Conservation (phyloP, 306 rosid genomes). For the Fagus crenata region DNA sequence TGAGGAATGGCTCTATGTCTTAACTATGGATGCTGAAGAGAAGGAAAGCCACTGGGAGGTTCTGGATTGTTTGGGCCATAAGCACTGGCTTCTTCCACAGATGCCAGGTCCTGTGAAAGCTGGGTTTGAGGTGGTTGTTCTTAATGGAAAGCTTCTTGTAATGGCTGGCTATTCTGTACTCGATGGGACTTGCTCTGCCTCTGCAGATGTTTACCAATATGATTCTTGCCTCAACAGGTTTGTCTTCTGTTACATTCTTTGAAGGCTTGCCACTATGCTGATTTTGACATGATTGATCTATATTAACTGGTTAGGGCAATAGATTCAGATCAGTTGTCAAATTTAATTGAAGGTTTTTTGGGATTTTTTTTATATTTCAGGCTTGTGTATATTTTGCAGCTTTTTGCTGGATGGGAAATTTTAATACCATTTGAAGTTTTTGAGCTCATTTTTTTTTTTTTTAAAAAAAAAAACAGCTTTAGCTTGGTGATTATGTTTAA, state of each 20-base stretch:
- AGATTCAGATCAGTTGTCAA: background rate
- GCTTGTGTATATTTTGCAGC: background rate
- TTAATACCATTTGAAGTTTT: background rate
- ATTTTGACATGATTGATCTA: background rate
- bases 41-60: slow-evolving; percentile 91
- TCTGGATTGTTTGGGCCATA: slow-evolving; percentile 66
- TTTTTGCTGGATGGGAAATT: background rate
- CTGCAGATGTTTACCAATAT: slow-evolving; percentile 73
- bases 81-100: slow-evolving; percentile 56
- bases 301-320: slow-evolving; percentile 4
- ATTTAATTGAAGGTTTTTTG: background rate
- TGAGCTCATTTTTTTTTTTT: background rate
- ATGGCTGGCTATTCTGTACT: slow-evolving; percentile 67
- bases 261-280: slow-evolving; percentile 12
- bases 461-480: background rate
- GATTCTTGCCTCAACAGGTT: slow-evolving; percentile 82
- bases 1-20: slow-evolving; percentile 91
- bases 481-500: background rate
- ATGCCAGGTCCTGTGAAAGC: slow-evolving; percentile 69
- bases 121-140: slow-evolving; percentile 70
- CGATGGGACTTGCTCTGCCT: slow-evolving; percentile 48
- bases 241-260: slow-evolving; percentile 11
- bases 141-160: slow-evolving; percentile 83
- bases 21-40: slow-evolving; percentile 56
- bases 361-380: background rate